A percentile compares a stretch with the other conserved stretches of the same genome.
Evolutionary conservation across 2,329 filamentous ascomycete genomes (phyloP).

Genomic region (Talaromyces sp.): DNA sequence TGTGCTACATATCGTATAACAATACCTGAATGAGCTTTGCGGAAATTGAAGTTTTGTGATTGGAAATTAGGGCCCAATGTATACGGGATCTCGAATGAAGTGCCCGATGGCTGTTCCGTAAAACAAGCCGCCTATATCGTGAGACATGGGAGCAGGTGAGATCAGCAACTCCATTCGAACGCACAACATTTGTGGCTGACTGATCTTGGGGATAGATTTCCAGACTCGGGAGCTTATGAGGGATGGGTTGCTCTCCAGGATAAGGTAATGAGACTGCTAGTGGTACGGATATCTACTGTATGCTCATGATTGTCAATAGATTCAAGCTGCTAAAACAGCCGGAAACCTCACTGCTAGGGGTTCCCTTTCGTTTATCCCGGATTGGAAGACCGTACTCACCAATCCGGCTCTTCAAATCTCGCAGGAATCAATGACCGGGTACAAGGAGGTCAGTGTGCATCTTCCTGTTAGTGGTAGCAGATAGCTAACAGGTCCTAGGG

Average conservation of each 20-base stretch:
- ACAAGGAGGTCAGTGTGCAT: slow-evolving; percentile 46
- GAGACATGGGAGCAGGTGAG: slow-evolving; percentile 58
- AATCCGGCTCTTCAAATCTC: slow-evolving; percentile 53
- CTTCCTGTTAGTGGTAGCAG: too few species aligned
- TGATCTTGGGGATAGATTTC: slow-evolving; percentile 22
- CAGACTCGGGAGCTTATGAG: slow-evolving; percentile 56
- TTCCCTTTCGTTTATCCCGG: slow-evolving; percentile 52
- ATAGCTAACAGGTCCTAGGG: not conserved
- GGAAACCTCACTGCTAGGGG: slow-evolving; percentile 50
- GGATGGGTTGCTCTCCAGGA: slow-evolving; percentile 45
- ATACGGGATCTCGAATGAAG: slow-evolving; percentile 49
- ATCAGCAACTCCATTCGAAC: not conserved
- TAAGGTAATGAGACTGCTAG: slow-evolving; percentile 4
- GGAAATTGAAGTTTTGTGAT: not conserved
- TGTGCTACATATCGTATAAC: slow-evolving; percentile 3
- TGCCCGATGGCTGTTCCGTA: slow-evolving; percentile 54
- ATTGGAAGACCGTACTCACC: slow-evolving; percentile 55
- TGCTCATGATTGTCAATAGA: slow-evolving; percentile 31
- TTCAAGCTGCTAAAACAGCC: slow-evolving; percentile 40
- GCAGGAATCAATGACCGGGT: slow-evolving; percentile 57
- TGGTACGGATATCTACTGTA: slow-evolving; percentile 4
- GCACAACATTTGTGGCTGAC: not conserved
- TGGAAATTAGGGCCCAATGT: slow-evolving; percentile 48
- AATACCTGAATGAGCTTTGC: not conserved
- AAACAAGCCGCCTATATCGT: slow-evolving; percentile 57